A percentile compares a stretch with the other conserved stretches of the same genome.
Conservation (phyloP, 164 flowering plant genomes). For the Stephania cephalantha region DNA sequence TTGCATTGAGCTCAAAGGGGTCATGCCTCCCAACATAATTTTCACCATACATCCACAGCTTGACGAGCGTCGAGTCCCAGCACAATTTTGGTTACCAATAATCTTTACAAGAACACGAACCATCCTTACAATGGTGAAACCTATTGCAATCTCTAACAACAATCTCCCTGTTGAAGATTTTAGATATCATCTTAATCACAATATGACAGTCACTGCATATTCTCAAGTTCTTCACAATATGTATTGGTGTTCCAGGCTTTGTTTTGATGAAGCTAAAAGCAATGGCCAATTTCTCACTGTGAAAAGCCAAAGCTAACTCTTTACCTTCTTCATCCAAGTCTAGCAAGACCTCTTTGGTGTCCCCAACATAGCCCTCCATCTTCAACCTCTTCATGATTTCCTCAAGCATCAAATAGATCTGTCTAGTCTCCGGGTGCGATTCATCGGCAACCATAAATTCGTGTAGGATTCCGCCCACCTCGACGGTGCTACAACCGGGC, state of each 20-base stretch:
- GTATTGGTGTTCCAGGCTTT: constrained; percentile 3
- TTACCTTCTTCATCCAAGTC: constrained; percentile 9
- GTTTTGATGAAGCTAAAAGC: constrained; percentile 9
- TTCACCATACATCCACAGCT: too few relatives aligned
- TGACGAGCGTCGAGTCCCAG: too few relatives aligned
- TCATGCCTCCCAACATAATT: too few relatives aligned
- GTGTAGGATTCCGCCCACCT: constrained; percentile 4
- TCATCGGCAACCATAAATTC: constrained; percentile 6
- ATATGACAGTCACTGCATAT: constrained; percentile 8
- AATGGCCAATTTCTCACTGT: constrained; percentile 11
- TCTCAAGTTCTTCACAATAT: constrained; percentile 2
- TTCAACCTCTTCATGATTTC: constrained; percentile 8
- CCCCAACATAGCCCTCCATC: constrained; percentile 10
- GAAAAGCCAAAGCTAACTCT: constrained; percentile 6
- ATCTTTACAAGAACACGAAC: constrained; percentile 6
- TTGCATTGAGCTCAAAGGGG: too few relatives aligned
- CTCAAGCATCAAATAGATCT: constrained; percentile 10
- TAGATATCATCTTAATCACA: constrained; percentile 4
- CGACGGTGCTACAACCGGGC: constrained; percentile 5
- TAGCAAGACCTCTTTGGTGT: constrained; percentile 7
- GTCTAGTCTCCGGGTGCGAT: constrained; percentile 1
- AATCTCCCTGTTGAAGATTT: constrained; percentile 5
- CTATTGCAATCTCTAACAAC: constrained; percentile 9
- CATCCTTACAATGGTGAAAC: constrained; percentile 5
- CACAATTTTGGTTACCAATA: not conserved